A percentile compares a stretch with the other conserved stretches of the same genome.
Evolutionary conservation across 2,329 filamentous ascomycete species (phyloP).

Genomic region (Phaeosphaeriaceae sp.): DNA sequence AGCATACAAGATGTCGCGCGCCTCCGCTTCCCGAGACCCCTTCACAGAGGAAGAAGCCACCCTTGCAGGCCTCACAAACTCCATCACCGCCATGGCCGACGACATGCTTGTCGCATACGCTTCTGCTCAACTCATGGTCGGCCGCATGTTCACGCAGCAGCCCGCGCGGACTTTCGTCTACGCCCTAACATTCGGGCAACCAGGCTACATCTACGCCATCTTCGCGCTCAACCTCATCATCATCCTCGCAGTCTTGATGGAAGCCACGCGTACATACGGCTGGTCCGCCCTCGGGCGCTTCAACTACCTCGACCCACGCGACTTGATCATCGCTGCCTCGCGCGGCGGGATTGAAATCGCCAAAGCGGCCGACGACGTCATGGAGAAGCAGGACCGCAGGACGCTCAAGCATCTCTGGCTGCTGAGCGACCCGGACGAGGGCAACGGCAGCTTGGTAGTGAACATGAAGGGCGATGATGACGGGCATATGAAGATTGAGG

Average conservation of each 20-base stretch:
- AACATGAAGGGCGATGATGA: conserved; percentile 25
- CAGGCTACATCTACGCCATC: conserved; percentile 37
- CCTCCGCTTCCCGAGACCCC: conserved; percentile 12
- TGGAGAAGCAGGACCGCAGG: conserved; percentile 15
- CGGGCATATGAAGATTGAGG: conserved; percentile 28
- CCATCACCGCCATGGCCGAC: conserved; percentile 35
- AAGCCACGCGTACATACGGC: conserved; percentile 29
- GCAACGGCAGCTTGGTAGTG: conserved; percentile 29
- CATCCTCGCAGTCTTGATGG: conserved; percentile 29
- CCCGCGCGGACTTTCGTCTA: conserved; percentile 22
- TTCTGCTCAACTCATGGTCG: conserved; percentile 46
- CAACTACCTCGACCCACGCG: conserved; percentile 38
- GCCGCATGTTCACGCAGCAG: conserved; percentile 17
- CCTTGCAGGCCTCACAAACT: conserved; percentile 31
- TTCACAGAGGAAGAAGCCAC: conserved; percentile 27
- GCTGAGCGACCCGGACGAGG: conserved; percentile 32
- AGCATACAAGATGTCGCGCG: conserved; percentile 32
- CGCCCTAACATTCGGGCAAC: conserved; percentile 33
- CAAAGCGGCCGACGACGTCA: conserved; percentile 24
- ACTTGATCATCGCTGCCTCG: conserved; percentile 36
- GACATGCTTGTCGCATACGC: conserved; percentile 42
- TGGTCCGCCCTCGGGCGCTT: conserved; percentile 33
- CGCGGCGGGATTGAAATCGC: conserved; percentile 29
- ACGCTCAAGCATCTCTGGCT: conserved; percentile 28
- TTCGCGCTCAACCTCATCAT: conserved; percentile 35